Evolutionary conservation across 352 stramenopile species (phyloP).

Genomic region (Phytopythium vexans): DNA sequence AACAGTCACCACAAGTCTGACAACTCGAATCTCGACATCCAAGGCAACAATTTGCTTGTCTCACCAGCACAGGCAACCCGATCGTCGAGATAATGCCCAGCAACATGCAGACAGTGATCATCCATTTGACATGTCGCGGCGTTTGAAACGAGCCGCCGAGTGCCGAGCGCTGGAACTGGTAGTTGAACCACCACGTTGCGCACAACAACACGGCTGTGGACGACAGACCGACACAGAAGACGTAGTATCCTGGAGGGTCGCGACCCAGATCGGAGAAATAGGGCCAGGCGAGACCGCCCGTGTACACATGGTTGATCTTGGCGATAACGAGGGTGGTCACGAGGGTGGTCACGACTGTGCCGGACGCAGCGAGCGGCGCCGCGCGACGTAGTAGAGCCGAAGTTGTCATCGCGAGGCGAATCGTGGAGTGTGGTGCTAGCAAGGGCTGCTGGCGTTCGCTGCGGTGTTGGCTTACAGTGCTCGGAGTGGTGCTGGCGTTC

Average conservation of each 20-base stretch:
- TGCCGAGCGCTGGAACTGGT: constrained; percentile 42
- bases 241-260: constrained; percentile 50
- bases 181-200: constrained; percentile 53
- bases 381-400: constrained; percentile 3
- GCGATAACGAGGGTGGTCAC: constrained; percentile 48
- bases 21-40: not conserved
- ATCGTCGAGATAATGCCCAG: constrained; percentile 42
- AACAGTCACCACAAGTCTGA: not conserved
- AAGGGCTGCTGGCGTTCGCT: too few relatives aligned
- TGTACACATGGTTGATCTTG: constrained; percentile 50
- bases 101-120: constrained; percentile 11
- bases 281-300: constrained; percentile 49
- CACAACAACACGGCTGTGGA: constrained; percentile 28
- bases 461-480: too few relatives aligned
- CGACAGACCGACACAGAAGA: constrained; percentile 45
- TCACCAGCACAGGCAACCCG: constrained; percentile 49
- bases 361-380: constrained; percentile 33
- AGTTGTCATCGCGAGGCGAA: not conserved
- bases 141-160: constrained; percentile 27
- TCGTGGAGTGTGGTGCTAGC: not conserved
- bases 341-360: constrained; percentile 40
- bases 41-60: not conserved
- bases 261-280: constrained; percentile 72
- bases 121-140: constrained; percentile 25
- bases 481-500: too few relatives aligned